These are phyloP conservation scores for Ganoderma multipileum DNA, from an alignment of 1,284 basidiomycete species.

Conservation along the genomic window DNA sequence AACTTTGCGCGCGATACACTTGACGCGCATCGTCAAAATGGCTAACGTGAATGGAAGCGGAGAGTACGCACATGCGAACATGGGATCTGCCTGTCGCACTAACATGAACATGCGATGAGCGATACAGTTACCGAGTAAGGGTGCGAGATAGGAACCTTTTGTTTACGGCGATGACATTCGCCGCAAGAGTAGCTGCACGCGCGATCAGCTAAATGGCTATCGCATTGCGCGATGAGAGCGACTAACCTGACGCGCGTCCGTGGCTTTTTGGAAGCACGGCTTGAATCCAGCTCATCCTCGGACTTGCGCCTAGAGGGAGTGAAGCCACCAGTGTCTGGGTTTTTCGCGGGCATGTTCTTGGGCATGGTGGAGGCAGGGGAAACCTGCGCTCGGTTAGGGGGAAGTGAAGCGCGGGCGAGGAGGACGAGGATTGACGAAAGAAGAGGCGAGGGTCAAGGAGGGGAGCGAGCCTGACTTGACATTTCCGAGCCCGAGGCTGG, in stretches of 20 bases:
- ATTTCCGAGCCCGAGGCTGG: not conserved
- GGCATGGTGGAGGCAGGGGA: slow-evolving; percentile 31
- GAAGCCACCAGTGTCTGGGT: slow-evolving; percentile 31
- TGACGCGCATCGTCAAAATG: slow-evolving; percentile 15
- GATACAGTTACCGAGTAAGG: not conserved
- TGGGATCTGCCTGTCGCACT: slow-evolving; percentile 84
- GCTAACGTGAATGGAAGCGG: slow-evolving; percentile 24
- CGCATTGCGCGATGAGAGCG: not conserved
- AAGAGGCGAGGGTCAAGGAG: slow-evolving; percentile 13
- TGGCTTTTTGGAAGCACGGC: slow-evolving; percentile 66
- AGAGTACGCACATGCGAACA: slow-evolving; percentile 73
- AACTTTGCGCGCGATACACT: slow-evolving; percentile 84
- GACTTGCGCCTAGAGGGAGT: slow-evolving; percentile 57
- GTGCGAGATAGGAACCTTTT: slow-evolving; percentile 60
- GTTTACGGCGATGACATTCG: slow-evolving; percentile 84
- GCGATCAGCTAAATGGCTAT: not conserved
- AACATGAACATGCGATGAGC: slow-evolving; percentile 13
- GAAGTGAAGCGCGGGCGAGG: not conserved
- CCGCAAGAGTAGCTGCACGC: slow-evolving; percentile 79
- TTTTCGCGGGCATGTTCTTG: slow-evolving; percentile 32
- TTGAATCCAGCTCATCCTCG: slow-evolving; percentile 60
- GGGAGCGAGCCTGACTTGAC: slow-evolving; percentile 1
- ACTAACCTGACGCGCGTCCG: slow-evolving; percentile 77
- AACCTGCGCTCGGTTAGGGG: not conserved
- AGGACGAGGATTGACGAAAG: not conserved